Base-by-base conservation (phyloP, 441 rosid genomes). In the Gossypium davidsonii region DNA sequence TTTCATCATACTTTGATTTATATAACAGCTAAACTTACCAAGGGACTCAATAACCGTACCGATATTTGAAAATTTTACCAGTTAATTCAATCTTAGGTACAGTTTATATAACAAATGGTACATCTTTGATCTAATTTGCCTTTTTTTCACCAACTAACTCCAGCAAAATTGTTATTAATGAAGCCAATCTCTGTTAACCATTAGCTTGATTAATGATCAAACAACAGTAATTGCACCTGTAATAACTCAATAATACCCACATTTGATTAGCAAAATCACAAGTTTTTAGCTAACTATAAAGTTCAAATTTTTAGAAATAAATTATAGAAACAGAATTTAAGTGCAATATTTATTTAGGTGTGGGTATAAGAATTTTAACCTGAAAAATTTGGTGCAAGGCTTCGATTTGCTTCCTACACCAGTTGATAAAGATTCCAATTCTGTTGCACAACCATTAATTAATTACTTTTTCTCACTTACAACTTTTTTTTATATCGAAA, bases 321-420 rank as follows among this genome's bases (percentile, higher is more conserved):
- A 55, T 3, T 1, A 56, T 56, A 56, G 8, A 53, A 74, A 72
- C 25, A 23, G 4, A 67, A 48, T 8, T 67, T 49, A 67, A 67
- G 51, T 49, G 23, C 18, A 67, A 65, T 73, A 78, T 59, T 87
- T 71, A 79, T 83, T 85, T 85, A 81, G 84, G 82, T 44, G 49
- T 77, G 82, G 79, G 89, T 80, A 71, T 77, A 86, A 67, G 71
- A 91, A 90, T 88, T 81, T 78, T 84, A 90, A 90, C 99, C 99
- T 94, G 99, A 92, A 94, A 92, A 92, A 94, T 89, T 94, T 94
- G 85, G 98, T 94, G 99, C 99, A 92, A 82, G 99, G 98, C 99
- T 94, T 94, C 93, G 97, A 91, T 92, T 94, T 94, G 99, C 98
- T 94, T 94, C 99, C 99, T 92, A 94, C 84, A 94, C 97, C 99